Base-by-base conservation (phyloP, 371 early-diverging fungal species). In the Mucor irregularis region DNA sequence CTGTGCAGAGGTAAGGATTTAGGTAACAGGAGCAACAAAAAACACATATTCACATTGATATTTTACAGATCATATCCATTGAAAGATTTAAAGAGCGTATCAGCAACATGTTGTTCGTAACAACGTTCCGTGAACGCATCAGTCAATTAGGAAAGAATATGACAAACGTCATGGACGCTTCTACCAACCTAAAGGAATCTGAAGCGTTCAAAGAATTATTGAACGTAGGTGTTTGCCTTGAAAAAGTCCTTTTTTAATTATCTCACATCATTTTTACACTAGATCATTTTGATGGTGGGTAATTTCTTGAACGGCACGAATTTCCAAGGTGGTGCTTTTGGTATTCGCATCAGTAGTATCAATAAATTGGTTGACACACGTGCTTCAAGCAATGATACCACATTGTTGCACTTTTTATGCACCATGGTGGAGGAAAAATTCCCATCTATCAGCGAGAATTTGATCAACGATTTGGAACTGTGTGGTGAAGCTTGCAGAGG, bases 271-370 rank as follows among this genome's bases (percentile, higher is more conserved):
- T 21, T 3, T 17, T 4, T 31, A 3, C 5, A 5, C 9, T 77
- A 91, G 82, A 66, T 95, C 30, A 87, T 96, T 19, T 71, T 96
- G 50, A 83, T 90, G 53, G 71, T 95, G 2, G 95, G 97, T 37
- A 96, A 96, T 73, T 95, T 85, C 62, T 90, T 96, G 87, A 96
- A 96, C 67, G 90, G 91, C 9, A 80, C 88, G 0, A 86, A 87
- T 2, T 89, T 92, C 73, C 89, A 90, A 55, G 96, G 97, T 38
- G 90, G 92, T 5, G 94, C 94, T 0, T 93, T 89, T 77, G 97
- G 96, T 40, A 93, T 95, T 66, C 87, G 87, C 58, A 91, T 95
- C 57, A 81, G 84, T 8, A 92, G 91, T 69, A 84, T 96, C 39
- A 92, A 91, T 62, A 90, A 89, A 79, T 67, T 94, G 53, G 89